These are phyloP conservation scores for Cadophora luteo-olivacea DNA, from an alignment of 2,329 filamentous ascomycete genomes.

Conservation along the genomic window DNA sequence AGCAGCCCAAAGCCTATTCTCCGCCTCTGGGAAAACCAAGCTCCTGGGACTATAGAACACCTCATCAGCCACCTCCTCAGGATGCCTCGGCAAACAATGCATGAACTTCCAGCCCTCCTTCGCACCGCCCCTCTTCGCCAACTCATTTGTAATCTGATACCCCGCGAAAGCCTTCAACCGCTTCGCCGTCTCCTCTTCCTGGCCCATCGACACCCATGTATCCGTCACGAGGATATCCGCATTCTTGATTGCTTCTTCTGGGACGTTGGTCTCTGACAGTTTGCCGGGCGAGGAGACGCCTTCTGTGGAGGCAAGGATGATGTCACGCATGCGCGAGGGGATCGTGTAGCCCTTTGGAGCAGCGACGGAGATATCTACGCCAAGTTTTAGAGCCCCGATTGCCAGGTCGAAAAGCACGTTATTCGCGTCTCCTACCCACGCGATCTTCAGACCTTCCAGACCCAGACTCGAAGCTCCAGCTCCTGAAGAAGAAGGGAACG, in stretches of 20 bases:
- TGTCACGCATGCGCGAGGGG: slow-evolving; percentile 72
- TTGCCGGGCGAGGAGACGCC: slow-evolving; percentile 66
- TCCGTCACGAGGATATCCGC: slow-evolving; percentile 94
- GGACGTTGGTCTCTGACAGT: slow-evolving; percentile 76
- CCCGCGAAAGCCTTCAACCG: slow-evolving; percentile 82
- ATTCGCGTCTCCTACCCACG: slow-evolving; percentile 96
- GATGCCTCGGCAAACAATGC: slow-evolving; percentile 94
- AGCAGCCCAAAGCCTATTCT: slow-evolving; percentile 93
- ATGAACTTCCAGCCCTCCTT: slow-evolving; percentile 95
- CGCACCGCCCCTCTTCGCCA: slow-evolving; percentile 84
- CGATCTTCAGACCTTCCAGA: slow-evolving; percentile 84
- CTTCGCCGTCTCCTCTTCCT: slow-evolving; percentile 83
- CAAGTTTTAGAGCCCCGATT: slow-evolving; percentile 85
- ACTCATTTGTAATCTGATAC: slow-evolving; percentile 88
- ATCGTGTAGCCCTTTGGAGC: slow-evolving; percentile 87
- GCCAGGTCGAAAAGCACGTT: slow-evolving; percentile 96
- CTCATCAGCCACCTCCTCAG: slow-evolving; percentile 91
- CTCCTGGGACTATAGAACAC: slow-evolving; percentile 90
- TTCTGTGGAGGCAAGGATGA: slow-evolving; percentile 70
- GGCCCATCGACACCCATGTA: slow-evolving; percentile 98
- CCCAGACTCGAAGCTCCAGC: slow-evolving; percentile 57
- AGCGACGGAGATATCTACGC: slow-evolving; percentile 85
- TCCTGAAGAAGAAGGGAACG: slow-evolving; percentile 60
- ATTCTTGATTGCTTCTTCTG: slow-evolving; percentile 82
- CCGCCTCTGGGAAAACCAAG: slow-evolving; percentile 90